Conservation (phyloP, 352 stramenopile genomes). For the Phytopythium cucurbitacearum region DNA sequence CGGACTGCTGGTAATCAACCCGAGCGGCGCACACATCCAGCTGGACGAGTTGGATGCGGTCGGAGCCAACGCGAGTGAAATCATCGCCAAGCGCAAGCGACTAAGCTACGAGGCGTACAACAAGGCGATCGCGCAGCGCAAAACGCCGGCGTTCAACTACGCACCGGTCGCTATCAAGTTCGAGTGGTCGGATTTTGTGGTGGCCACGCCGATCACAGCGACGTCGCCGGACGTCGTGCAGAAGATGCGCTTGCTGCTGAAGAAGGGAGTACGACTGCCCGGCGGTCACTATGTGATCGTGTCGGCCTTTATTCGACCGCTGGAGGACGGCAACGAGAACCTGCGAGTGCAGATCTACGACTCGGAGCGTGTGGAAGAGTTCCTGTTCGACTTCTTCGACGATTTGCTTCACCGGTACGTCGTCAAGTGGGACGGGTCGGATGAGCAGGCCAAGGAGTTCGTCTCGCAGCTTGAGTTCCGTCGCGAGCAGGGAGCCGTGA, state of each 20-base stretch:
- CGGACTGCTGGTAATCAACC: slow-evolving; percentile 47
- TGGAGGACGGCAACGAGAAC: slow-evolving; percentile 73
- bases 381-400: slow-evolving; percentile 73
- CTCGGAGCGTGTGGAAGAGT: slow-evolving; percentile 62
- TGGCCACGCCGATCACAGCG: slow-evolving; percentile 39
- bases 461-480: slow-evolving; percentile 54
- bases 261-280: slow-evolving; percentile 50
- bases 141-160: slow-evolving; percentile 69
- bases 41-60: slow-evolving; percentile 37
- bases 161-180: slow-evolving; percentile 58
- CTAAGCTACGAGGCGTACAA: slow-evolving; percentile 52
- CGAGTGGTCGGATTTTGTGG: slow-evolving; percentile 71
- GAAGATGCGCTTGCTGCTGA: slow-evolving; percentile 50
- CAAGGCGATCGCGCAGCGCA: slow-evolving; percentile 53
- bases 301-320: slow-evolving; percentile 57
- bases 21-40: slow-evolving; percentile 39
- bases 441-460: slow-evolving; percentile 37
- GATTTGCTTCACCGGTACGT: slow-evolving; percentile 57
- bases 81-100: slow-evolving; percentile 58
- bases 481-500: slow-evolving; percentile 52
- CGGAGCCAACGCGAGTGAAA: slow-evolving; percentile 18
- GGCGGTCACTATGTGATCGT: slow-evolving; percentile 65
- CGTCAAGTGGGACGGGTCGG: slow-evolving; percentile 25
- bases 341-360: slow-evolving; percentile 72
- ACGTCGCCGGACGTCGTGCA: slow-evolving; percentile 26